Base-by-base conservation (phyloP, 2,329 filamentous ascomycete species). In the Penicillium sp. region DNA sequence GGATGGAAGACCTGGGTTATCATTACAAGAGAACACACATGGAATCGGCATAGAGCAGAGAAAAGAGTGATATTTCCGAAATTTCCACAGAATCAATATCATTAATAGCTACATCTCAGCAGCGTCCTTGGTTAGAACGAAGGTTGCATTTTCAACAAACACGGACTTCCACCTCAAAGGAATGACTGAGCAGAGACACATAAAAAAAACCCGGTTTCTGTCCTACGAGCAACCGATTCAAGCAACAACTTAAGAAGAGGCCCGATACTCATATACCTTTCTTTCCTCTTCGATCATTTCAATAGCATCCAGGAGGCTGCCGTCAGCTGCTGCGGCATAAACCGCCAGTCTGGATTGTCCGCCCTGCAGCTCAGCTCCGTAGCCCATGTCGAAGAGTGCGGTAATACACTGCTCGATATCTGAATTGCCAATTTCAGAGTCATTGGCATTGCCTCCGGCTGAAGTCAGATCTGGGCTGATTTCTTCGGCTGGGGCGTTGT, bases 221-320 rank as follows among this genome's bases (percentile, higher is more conserved):
- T 27, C 24, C 24, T 27, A 8, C 6, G 24, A 27, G 24, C 24
- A 27, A 27, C 27, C 43, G 42, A n/a, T 2, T 14, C 7, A 39
- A 42, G 4, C 36, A 13, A 47, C 44, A 11, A 22, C 31, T 60
- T 31, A 61, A 14, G 52, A 24, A 14, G 31, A 47, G 29, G 53
- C 43, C 22, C 64, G 67, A 43, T 71, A 63, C 32, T 70, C 68
- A 62, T 77, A 78, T 3, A 66, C 75, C 52, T 71, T 73, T 42
- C 75, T 71, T 55, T 80, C 78, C 55, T 80, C 78, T 55, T 79
- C 77, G 58, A 81, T 79, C 72, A 80, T 78, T 44, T 79, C 77
- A 59, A 81, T 79, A 2, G 78, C 78, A 49, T 78, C 75, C 24
- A 64, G 64, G 21, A 81, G 62, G 48, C 69, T 70, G 14, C 77